These are phyloP conservation scores for Magnolia kwangsiensis DNA, from an alignment of 164 flowering plant genomes.

Conservation along the genomic window DNA sequence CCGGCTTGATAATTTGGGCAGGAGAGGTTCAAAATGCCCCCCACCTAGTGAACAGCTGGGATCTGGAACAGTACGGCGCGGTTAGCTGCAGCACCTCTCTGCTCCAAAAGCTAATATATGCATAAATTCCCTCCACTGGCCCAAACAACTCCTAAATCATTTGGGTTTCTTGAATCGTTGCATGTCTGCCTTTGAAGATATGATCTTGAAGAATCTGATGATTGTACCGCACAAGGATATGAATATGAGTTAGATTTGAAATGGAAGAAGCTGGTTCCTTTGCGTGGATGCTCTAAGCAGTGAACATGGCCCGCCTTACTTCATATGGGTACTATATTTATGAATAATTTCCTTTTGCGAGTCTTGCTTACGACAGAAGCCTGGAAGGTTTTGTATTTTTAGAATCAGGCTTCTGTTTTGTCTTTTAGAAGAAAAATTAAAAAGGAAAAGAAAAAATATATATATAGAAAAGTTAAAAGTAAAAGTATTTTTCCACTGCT, in stretches of 20 bases:
- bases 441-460: no score
- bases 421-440: background rate
- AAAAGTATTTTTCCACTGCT: background rate
- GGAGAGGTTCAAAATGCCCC: no score
- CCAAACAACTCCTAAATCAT: background rate
- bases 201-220: background rate
- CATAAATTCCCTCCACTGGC: background rate
- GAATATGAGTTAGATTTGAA: background rate
- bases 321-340: background rate
- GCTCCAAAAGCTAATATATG: background rate
- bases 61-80: background rate
- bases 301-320: background rate
- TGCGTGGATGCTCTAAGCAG: background rate
- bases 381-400: no score
- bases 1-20: background rate
- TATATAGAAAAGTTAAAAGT: no score
- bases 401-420: background rate
- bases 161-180: background rate
- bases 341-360: background rate
- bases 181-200: background rate
- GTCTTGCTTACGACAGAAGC: background rate
- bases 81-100: background rate
- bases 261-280: conserved; percentile 3
- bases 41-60: background rate
- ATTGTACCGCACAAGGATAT: background rate